Base-by-base conservation (phyloP, 1,284 basidiomycete species). In the Mrakiaceae sp. region DNA sequence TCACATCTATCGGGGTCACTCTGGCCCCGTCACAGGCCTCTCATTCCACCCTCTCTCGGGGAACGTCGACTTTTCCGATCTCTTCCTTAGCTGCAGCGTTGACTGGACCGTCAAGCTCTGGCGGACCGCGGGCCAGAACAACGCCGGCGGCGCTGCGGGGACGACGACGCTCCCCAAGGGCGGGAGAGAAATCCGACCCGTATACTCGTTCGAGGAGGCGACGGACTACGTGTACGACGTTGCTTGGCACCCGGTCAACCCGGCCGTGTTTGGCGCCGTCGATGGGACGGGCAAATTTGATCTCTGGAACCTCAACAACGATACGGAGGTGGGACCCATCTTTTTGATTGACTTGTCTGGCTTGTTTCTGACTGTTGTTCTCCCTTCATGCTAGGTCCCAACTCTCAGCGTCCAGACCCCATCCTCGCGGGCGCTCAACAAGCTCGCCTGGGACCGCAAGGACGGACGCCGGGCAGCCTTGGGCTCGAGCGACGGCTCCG, bases 171-270 rank as follows among this genome's bases (percentile, higher is more conserved):
- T n/a, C 5, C 61, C n/a, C 62, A 62, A 43, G 27, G 27, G 27
- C 27, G 27, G 27, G 27, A 51, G 60, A 43, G 39, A 76, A 6
- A 80, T 92, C 39, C 63, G 82, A 0, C 90, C 94, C 1, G 70
- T 96, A 16, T 88, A 93, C 74, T 90, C 88, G 54, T 96, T 97
- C 71, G 94, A 98, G 70, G 94, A 97, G 75, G 87, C 90, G 10
- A 90, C 92, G 74, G 95, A 98, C 74, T 98, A 98, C 74, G 91
- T 98, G n/a, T 98, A 96, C 77, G 95, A 98, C 76, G 93, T 93
- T 59, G 88, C 87, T 73, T 99, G 96, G 96, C 94, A 98, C 74
- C 92, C 94, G 2, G 80, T 84, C 42, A 94, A 98, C 75, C 96
- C 96, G 4, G 91, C 93, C 0, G 68, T 96, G 54, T 99, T 98